Conservation (phyloP, 352 stramenopile species). For the Globisporangium recalcitrans region DNA sequence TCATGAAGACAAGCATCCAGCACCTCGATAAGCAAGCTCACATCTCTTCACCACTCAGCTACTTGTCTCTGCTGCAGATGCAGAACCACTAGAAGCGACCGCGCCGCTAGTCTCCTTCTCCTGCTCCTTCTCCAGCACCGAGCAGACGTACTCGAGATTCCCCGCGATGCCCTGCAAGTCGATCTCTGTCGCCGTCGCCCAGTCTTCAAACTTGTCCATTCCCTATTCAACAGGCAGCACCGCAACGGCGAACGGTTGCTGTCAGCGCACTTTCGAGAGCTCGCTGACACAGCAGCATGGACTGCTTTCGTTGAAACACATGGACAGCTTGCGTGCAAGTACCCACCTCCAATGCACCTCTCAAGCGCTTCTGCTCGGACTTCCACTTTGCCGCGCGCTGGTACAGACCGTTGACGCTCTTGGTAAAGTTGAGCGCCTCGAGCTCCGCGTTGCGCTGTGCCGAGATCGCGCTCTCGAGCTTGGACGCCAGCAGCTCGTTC, state of each 20-base stretch:
- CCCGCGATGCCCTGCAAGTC: constrained; percentile 50
- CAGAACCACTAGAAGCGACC: no score
- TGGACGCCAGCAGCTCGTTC: constrained; percentile 32
- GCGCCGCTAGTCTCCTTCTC: background rate
- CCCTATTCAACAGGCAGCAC: constrained; percentile 18
- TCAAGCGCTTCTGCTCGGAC: constrained; percentile 57
- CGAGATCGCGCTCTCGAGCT: constrained; percentile 44
- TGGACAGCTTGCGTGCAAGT: background rate
- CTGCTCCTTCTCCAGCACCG: constrained; percentile 56
- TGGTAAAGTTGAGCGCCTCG: constrained; percentile 50
- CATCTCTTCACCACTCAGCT: background rate
- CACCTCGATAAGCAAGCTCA: no score
- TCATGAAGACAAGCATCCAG: no score
- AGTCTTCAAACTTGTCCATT: constrained; percentile 52
- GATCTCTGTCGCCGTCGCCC: constrained; percentile 37
- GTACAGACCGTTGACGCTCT: constrained; percentile 54
- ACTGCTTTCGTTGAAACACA: background rate
- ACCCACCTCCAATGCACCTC: constrained; percentile 32
- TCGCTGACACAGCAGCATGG: background rate
- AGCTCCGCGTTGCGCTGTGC: constrained; percentile 56
- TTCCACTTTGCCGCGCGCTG: constrained; percentile 64
- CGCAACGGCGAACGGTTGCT: no score
- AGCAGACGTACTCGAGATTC: constrained; percentile 66
- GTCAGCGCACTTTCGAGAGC: background rate
- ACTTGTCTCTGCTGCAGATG: background rate